These are phyloP conservation scores for Persicaria maculosa DNA, from an alignment of 148 eudicot species.

Conservation along the genomic window DNA sequence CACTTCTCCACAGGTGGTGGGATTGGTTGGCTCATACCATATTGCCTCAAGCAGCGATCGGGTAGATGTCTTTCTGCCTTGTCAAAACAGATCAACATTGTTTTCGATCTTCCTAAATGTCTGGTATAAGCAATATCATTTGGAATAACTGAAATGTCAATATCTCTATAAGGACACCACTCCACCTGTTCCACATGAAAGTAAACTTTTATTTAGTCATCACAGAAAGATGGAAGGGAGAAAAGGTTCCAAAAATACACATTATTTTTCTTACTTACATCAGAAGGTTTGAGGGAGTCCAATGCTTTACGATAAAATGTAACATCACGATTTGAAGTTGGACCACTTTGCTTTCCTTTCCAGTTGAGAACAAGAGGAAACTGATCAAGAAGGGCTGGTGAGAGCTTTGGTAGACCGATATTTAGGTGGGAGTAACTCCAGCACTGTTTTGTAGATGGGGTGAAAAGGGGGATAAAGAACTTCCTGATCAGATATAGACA, in stretches of 20 bases:
- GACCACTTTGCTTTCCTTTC: constrained; percentile 97
- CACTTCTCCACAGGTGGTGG: constrained; percentile 72
- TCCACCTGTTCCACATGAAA: constrained; percentile 54
- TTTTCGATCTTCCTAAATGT: constrained; percentile 79
- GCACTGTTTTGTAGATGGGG: constrained; percentile 37
- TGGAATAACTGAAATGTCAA: constrained; percentile 62
- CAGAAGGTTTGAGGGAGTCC: constrained; percentile 65
- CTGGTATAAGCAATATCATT: constrained; percentile 51
- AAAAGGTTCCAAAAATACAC: neutral
- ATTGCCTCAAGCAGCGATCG: constrained; percentile 91
- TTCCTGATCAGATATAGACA: too few species aligned
- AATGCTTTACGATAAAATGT: constrained; percentile 88
- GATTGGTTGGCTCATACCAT: constrained; percentile 64
- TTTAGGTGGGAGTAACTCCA: constrained; percentile 97
- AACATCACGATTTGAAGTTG: constrained; percentile 83
- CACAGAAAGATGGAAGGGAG: neutral
- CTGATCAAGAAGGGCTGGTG: constrained; percentile 69
- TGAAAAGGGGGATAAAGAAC: neutral
- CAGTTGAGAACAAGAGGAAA: constrained; percentile 93
- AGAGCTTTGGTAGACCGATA: constrained; percentile 88
- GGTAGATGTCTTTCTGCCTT: constrained; percentile 98
- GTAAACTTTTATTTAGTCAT: neutral
- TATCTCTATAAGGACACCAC: constrained; percentile 75
- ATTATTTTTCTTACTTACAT: constrained; percentile 39
- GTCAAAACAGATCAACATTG: constrained; percentile 96